Evolutionary conservation across 2,329 filamentous ascomycete species (phyloP).

Genomic region (Coniochaeta ligniaria): DNA sequence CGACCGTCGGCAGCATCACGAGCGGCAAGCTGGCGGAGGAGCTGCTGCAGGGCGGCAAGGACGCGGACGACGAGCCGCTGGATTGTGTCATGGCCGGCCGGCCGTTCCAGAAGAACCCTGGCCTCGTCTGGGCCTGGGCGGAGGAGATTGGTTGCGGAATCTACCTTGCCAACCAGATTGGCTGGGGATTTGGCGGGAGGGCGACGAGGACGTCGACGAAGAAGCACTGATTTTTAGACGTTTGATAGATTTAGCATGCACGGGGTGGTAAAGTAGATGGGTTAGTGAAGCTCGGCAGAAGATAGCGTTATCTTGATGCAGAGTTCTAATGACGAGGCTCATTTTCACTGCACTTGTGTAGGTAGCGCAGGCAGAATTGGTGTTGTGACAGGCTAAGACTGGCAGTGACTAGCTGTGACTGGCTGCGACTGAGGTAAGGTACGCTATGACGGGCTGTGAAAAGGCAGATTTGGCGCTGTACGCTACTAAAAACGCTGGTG

Average conservation of each 20-base stretch:
- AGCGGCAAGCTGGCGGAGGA: slow-evolving; percentile 37
- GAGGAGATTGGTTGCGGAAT: slow-evolving; percentile 42
- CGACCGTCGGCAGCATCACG: slow-evolving; percentile 42
- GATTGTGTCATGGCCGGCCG: slow-evolving; percentile 44
- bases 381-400: background rate
- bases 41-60: slow-evolving; percentile 27
- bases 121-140: slow-evolving; percentile 47
- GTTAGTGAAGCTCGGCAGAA: no score
- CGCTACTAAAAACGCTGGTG: no score
- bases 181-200: slow-evolving; percentile 45
- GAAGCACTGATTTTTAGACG: background rate
- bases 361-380: background rate
- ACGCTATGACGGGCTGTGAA: no score
- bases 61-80: slow-evolving; percentile 25
- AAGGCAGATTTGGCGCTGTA: no score
- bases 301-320: background rate
- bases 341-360: background rate
- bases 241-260: background rate
- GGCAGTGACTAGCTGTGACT: no score
- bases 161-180: slow-evolving; percentile 43
- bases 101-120: slow-evolving; percentile 52
- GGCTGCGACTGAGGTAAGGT: no score
- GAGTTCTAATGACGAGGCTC: background rate
- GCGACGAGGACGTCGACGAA: slow-evolving; percentile 6
- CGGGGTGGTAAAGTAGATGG: background rate